These are phyloP conservation scores for Paecilomyces variotii DNA, from an alignment of 2,329 filamentous ascomycete genomes.

Conservation along the genomic window DNA sequence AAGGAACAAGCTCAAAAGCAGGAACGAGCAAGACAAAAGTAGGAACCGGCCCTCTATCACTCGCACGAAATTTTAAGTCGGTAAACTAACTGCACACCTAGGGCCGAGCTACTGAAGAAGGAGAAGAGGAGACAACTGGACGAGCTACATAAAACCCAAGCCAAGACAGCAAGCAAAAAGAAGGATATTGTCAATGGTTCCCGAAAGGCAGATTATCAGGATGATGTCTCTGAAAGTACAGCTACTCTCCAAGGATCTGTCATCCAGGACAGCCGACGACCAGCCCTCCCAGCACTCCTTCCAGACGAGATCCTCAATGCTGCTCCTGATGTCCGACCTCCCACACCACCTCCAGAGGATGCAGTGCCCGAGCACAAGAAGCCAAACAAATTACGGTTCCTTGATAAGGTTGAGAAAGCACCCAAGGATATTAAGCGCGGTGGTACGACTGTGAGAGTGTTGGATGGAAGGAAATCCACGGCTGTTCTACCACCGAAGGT, in stretches of 20 bases:
- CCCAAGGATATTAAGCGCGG: constrained; percentile 45
- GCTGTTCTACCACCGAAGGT: constrained; percentile 38
- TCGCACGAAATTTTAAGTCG: not conserved
- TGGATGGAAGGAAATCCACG: constrained; percentile 35
- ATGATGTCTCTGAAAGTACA: constrained; percentile 36
- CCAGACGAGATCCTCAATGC: constrained; percentile 45
- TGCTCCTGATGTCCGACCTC: constrained; percentile 36
- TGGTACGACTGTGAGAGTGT: constrained; percentile 42
- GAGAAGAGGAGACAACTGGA: constrained; percentile 35
- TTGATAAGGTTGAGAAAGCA: constrained; percentile 40
- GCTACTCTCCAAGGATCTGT: constrained; percentile 31
- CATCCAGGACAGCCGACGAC: constrained; percentile 27
- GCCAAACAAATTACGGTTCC: constrained; percentile 41
- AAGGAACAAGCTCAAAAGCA: constrained; percentile 31
- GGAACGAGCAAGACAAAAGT: constrained; percentile 30
- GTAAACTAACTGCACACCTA: constrained; percentile 16
- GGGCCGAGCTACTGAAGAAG: constrained; percentile 30
- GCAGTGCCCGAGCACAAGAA: constrained; percentile 15
- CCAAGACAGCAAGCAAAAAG: constrained; percentile 23
- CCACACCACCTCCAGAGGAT: constrained; percentile 36
- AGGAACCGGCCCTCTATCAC: constrained; percentile 7
- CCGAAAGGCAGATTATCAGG: constrained; percentile 8
- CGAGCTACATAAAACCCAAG: constrained; percentile 31
- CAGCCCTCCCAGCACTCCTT: constrained; percentile 41
- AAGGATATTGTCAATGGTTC: constrained; percentile 12